Evolutionary conservation across 1,284 basidiomycete genomes (phyloP), one percentile per base, ranked within the genome.

Genomic region (Paramarasmius palmivorus): DNA sequence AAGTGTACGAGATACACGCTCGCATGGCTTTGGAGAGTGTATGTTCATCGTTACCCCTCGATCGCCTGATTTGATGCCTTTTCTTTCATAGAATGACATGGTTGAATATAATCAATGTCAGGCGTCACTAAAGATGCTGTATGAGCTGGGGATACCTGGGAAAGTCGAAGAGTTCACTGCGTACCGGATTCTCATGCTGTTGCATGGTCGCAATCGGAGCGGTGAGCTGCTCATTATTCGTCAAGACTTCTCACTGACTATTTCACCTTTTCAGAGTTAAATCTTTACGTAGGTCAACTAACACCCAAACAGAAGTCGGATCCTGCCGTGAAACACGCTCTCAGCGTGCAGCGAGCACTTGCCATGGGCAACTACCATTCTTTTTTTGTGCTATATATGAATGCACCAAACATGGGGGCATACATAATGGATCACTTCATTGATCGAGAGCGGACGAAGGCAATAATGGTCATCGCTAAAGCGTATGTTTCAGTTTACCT

Each of bases 351-450:
- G 65, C 85, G 90, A 35, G 90, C 95, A 23, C 72, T 95, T 56
- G 86, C 94, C 42, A 92, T 92, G 68, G 93, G 92, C 66, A 99
- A 99, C 71, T 99, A 98, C 72, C 90, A 93, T 72, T 81, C 84
- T 45, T 84, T 99, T 63, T 99, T 98, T 75, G 81, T 85, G 58
- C 76, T 95, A 48, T 99, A 93, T 72, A 64, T 84, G 60, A 78
- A 80, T 56, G 92, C 94, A 41, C 95, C 95, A 39, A 96, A 96
- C 68, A 98, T 99, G 97, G 93, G 94, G 49, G 95, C 86, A 53
- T 98, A 98, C 71, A 94, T 99, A 66, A 97, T 99, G 93, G 96
- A 99, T 72, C 95, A 98, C 70, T 98, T 99, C 69, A 90, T 98
- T 61, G 87, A 90, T 65, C 84, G 97, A 60, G 97, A 98, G 74